Conservation (phyloP, 2,329 filamentous ascomycete genomes). For the Talaromyces piceae region DNA sequence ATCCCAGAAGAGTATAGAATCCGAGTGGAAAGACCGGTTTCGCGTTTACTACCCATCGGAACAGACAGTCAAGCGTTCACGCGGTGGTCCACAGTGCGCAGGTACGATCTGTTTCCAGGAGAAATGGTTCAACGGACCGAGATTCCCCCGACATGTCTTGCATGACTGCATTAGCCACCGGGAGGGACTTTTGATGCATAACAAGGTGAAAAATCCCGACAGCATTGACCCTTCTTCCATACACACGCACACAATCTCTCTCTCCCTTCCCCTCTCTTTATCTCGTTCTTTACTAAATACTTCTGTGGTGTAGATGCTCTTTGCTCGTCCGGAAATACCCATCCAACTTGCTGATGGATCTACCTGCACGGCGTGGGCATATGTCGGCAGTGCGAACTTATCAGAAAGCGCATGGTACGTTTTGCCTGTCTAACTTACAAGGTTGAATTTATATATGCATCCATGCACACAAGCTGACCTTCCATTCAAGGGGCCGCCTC, state of each 20-base stretch:
- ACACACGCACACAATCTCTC: no score
- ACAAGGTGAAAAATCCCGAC: no score
- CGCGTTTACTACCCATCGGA: slow-evolving; percentile 75
- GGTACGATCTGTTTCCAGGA: slow-evolving; percentile 76
- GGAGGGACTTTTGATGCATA: slow-evolving; percentile 73
- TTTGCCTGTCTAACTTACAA: slow-evolving; percentile 14
- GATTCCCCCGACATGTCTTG: slow-evolving; percentile 65
- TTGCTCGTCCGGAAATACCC: slow-evolving; percentile 21
- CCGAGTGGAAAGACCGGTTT: slow-evolving; percentile 47
- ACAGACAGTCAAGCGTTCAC: slow-evolving; percentile 59
- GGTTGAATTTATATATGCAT: no score
- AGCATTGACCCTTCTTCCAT: no score
- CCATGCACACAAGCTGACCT: not conserved
- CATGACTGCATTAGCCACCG: slow-evolving; percentile 69
- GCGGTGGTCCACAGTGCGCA: slow-evolving; percentile 55
- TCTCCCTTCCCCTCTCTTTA: slow-evolving; percentile 25
- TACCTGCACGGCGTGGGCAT: slow-evolving; percentile 59
- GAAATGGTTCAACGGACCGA: slow-evolving; percentile 61
- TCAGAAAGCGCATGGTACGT: slow-evolving; percentile 86
- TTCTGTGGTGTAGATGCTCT: slow-evolving; percentile 22
- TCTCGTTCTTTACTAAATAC: not conserved
- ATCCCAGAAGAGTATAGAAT: slow-evolving; percentile 22
- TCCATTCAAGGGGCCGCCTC: slow-evolving; percentile 60
- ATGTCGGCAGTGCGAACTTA: slow-evolving; percentile 84
- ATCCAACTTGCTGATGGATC: slow-evolving; percentile 17